Percentiles rank a stretch among this genome's conserved stretches.
These are phyloP conservation scores for Fagopyrum tataricum DNA, from an alignment of 148 eudicot genomes.

Conservation along the genomic window DNA sequence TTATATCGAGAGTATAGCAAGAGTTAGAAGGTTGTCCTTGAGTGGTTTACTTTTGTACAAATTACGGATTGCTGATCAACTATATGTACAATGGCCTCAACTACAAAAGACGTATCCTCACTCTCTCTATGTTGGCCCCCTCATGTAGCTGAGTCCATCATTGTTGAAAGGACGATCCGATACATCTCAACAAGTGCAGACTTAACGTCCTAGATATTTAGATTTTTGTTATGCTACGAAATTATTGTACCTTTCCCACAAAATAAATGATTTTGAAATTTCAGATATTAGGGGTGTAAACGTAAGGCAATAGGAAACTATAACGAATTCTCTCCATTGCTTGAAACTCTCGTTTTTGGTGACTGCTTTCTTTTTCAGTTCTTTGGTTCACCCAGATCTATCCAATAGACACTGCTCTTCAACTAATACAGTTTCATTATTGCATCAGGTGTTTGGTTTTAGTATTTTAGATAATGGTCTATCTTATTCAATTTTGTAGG, in stretches of 20 bases:
- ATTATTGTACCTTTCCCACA: too few species aligned
- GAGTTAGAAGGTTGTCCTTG: conserved; percentile 72
- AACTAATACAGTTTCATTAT: too few species aligned
- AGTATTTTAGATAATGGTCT: too few species aligned
- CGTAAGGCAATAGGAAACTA: not conserved
- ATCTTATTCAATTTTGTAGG: too few species aligned
- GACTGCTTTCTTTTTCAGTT: too few species aligned
- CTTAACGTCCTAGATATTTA: too few species aligned
- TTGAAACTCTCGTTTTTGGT: too few species aligned
- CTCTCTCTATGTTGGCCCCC: conserved; percentile 73
- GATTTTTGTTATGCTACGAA: too few species aligned
- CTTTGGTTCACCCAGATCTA: too few species aligned
- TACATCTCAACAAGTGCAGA: not conserved
- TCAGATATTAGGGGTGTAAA: not conserved
- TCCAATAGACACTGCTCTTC: too few species aligned
- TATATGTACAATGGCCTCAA: conserved; percentile 95
- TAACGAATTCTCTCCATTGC: not conserved
- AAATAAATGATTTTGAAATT: not conserved
- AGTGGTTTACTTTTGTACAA: conserved; percentile 84
- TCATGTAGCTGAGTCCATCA: conserved; percentile 41
- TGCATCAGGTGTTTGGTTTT: too few species aligned
- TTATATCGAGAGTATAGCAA: conserved; percentile 88
- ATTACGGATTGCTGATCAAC: conserved; percentile 67
- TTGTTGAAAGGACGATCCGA: not conserved
- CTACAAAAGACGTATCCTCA: conserved; percentile 62